Evolutionary conservation across 2,329 filamentous ascomycete genomes (phyloP).

Genomic region (Claviceps africana): DNA sequence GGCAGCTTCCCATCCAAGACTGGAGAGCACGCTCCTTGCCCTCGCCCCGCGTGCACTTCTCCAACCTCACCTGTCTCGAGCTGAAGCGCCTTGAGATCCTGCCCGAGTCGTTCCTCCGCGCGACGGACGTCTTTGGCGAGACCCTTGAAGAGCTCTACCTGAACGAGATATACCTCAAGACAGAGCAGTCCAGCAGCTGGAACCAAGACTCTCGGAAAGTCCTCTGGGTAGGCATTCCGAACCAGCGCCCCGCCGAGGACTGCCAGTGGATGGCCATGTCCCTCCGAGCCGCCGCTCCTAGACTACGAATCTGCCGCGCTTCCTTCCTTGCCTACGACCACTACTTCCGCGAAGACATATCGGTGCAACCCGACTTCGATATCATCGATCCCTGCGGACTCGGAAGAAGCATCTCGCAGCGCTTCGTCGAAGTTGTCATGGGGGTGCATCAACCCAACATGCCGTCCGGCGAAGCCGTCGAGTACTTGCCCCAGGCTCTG

Average conservation of each 20-base stretch:
- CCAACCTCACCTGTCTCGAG: constrained; percentile 28
- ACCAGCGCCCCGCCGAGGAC: constrained; percentile 22
- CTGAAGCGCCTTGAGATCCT: constrained; percentile 28
- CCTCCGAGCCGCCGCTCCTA: constrained; percentile 21
- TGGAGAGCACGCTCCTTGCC: constrained; percentile 27
- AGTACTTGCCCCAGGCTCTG: constrained; percentile 19
- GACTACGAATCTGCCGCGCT: constrained; percentile 28
- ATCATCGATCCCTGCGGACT: constrained; percentile 27
- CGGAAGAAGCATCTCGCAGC: constrained; percentile 26
- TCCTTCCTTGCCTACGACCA: constrained; percentile 30
- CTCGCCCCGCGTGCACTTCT: constrained; percentile 20
- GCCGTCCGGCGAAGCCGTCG: constrained; percentile 18
- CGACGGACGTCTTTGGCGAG: constrained; percentile 20
- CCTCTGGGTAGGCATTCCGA: constrained; percentile 33
- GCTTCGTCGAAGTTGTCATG: constrained; percentile 31
- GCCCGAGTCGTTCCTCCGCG: constrained; percentile 21
- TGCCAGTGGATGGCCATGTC: constrained; percentile 29
- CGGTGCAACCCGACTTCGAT: constrained; percentile 21
- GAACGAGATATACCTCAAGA: constrained; percentile 31
- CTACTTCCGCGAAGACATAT: constrained; percentile 20
- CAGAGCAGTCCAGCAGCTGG: constrained; percentile 20
- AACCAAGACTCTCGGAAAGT: constrained; percentile 20
- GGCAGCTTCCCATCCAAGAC: constrained; percentile 22
- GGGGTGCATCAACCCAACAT: constrained; percentile 25
- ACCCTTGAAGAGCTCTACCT: constrained; percentile 31